Conservation (phyloP, 1,284 basidiomycete species). For the Pyrrhoderma lamaoense region DNA sequence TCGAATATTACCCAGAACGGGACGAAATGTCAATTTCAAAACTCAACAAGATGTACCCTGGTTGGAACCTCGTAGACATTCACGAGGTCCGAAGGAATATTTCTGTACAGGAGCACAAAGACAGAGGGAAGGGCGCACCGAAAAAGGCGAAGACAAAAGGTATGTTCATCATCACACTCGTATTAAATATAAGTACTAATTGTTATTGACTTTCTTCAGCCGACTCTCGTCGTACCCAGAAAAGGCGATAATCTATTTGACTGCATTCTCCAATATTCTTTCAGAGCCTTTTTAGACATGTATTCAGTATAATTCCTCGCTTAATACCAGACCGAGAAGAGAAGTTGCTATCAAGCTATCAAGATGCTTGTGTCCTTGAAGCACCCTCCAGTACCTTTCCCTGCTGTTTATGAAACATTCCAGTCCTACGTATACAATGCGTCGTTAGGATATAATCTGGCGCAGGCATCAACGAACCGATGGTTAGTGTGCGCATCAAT, state of each 20-base stretch:
- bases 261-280: no score
- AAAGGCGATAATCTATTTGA: slow-evolving; percentile 1
- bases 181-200: background rate
- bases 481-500: no score
- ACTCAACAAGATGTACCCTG: slow-evolving; percentile 45
- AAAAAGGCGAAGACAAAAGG: slow-evolving; percentile 68
- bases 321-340: no score
- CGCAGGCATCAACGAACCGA: no score
- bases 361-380: no score
- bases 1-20: slow-evolving; percentile 62
- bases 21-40: slow-evolving; percentile 42
- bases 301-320: no score
- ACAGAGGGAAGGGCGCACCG: slow-evolving; percentile 73
- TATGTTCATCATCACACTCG: slow-evolving; percentile 29
- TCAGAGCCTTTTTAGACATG: no score
- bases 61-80: slow-evolving; percentile 52
- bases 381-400: no score
- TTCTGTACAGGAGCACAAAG: slow-evolving; percentile 60
- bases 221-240: slow-evolving; percentile 4
- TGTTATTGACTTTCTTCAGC: background rate
- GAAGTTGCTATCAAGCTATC: no score
- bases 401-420: no score
- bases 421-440: no score
- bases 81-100: slow-evolving; percentile 57
- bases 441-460: no score